Evolutionary conservation across 768 basidiomycete species (phyloP).

Genomic region (Tephrocybe sp.): DNA sequence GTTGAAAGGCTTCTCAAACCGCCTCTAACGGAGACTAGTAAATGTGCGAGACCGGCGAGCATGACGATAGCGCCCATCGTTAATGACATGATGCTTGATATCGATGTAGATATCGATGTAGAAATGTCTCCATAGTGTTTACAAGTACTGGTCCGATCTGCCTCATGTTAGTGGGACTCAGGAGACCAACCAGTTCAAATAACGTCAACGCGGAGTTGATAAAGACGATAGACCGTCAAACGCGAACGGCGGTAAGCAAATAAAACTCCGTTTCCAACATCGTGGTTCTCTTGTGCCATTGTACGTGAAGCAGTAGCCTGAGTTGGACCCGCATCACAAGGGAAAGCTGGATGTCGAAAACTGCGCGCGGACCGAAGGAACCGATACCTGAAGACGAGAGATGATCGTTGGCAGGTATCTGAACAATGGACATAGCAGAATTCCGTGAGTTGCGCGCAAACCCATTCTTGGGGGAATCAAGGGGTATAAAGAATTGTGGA

Average conservation of each 20-base stretch:
- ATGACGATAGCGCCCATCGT: slow-evolving; percentile 18
- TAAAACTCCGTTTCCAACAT: slow-evolving; percentile 8
- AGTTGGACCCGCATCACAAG: slow-evolving; percentile 13
- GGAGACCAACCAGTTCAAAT: not conserved
- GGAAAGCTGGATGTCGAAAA: slow-evolving; percentile 10
- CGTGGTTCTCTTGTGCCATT: slow-evolving; percentile 1
- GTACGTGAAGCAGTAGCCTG: not conserved
- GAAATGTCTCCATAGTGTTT: slow-evolving; percentile 7
- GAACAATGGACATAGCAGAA: slow-evolving; percentile 9
- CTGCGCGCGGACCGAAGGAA: slow-evolving; percentile 15
- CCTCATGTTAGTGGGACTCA: slow-evolving; percentile 7
- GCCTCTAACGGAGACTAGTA: slow-evolving; percentile 16
- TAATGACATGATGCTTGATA: slow-evolving; percentile 23
- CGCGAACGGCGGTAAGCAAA: slow-evolving; percentile 8
- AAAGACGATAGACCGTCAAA: not conserved
- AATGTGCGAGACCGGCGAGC: slow-evolving; percentile 4
- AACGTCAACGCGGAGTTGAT: slow-evolving; percentile 10
- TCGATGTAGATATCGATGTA: slow-evolving; percentile 15
- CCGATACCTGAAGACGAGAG: slow-evolving; percentile 6
- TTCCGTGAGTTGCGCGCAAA: slow-evolving; percentile 12
- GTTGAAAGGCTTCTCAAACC: slow-evolving; percentile 7
- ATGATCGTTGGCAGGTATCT: slow-evolving; percentile 11
- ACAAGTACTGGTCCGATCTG: slow-evolving; percentile 9
- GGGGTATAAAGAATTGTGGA: too few species aligned
- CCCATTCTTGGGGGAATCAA: not conserved